A percentile compares a stretch with the other conserved stretches of the same genome.
phyloP scores from a whole-genome alignment of 306 rosid genomes.

The Gynostemma pentaphyllum region DNA sequence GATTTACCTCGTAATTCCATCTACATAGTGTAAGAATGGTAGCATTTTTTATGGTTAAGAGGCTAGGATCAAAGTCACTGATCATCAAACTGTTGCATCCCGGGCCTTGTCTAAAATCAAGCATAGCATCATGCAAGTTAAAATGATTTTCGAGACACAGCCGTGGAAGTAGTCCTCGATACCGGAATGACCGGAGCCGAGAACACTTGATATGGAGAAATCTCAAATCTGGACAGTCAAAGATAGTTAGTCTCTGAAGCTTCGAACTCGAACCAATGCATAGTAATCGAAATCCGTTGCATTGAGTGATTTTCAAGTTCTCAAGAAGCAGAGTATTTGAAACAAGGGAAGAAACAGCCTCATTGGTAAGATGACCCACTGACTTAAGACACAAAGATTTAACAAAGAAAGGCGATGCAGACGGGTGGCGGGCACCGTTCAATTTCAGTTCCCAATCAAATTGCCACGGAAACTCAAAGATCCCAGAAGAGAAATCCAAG shows the following conservation, averaged over 20 bases:
- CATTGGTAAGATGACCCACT: constrained; percentile 30
- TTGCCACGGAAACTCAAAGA: constrained; percentile 19
- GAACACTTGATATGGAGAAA: constrained; percentile 31
- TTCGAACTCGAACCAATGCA: constrained; percentile 29
- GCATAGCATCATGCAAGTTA: constrained; percentile 54
- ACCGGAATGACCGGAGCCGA: constrained; percentile 38
- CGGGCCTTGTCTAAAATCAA: constrained; percentile 58
- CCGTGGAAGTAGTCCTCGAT: constrained; percentile 45
- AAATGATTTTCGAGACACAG: constrained; percentile 49
- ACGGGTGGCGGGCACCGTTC: constrained; percentile 13
- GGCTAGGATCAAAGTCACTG: constrained; percentile 49
- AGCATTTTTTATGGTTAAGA: constrained; percentile 60
- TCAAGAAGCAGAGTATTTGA: constrained; percentile 39
- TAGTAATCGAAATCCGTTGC: constrained; percentile 40
- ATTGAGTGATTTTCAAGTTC: constrained; percentile 38
- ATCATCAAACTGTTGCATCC: constrained; percentile 13
- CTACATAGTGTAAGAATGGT: constrained; percentile 41
- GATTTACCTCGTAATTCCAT: constrained; percentile 65
- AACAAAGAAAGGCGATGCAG: constrained; percentile 26
- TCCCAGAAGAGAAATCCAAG: constrained; percentile 36
- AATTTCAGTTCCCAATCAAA: constrained; percentile 33
- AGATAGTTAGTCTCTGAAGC: constrained; percentile 38
- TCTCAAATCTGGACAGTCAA: constrained; percentile 44
- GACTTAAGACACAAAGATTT: constrained; percentile 51
- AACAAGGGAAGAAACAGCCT: constrained; percentile 38